Percentiles rank a stretch among this genome's conserved stretches.
Conservation (phyloP, 2,329 filamentous ascomycete species). For the Tolypocladium paradoxum region DNA sequence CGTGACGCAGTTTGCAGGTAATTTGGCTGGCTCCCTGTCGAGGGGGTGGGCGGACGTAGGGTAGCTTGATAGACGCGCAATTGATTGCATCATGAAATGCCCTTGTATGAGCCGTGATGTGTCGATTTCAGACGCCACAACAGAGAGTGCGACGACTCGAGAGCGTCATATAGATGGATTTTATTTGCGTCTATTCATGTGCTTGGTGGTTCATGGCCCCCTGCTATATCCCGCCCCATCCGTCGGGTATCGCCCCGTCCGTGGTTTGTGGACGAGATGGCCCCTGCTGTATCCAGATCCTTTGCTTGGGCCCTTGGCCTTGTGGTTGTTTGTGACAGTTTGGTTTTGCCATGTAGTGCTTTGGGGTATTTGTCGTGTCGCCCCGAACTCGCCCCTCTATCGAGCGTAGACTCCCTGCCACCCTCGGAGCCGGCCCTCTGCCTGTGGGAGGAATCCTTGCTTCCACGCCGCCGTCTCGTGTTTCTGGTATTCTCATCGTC, state of each 20-base stretch:
- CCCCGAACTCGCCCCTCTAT: background rate
- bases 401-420: background rate
- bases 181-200: background rate
- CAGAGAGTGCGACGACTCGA: too few species aligned
- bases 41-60: background rate
- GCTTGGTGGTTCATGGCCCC: background rate
- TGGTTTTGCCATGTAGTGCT: background rate
- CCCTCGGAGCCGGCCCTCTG: background rate
- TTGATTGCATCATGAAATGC: slow-evolving; percentile 1
- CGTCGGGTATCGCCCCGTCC: background rate
- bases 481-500: background rate
- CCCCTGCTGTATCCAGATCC: background rate
- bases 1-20: background rate
- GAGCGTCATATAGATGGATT: background rate
- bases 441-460: background rate
- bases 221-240: background rate
- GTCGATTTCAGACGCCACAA: background rate
- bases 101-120: background rate
- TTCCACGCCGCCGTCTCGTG: background rate
- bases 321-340: background rate
- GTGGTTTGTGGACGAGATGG: background rate
- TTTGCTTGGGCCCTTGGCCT: background rate
- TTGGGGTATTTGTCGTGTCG: background rate
- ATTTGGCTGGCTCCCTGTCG: background rate
- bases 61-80: slow-evolving; percentile 8